Evolutionary conservation across 2,329 filamentous ascomycete species (phyloP).

Genomic region (Botrytis medusae): DNA sequence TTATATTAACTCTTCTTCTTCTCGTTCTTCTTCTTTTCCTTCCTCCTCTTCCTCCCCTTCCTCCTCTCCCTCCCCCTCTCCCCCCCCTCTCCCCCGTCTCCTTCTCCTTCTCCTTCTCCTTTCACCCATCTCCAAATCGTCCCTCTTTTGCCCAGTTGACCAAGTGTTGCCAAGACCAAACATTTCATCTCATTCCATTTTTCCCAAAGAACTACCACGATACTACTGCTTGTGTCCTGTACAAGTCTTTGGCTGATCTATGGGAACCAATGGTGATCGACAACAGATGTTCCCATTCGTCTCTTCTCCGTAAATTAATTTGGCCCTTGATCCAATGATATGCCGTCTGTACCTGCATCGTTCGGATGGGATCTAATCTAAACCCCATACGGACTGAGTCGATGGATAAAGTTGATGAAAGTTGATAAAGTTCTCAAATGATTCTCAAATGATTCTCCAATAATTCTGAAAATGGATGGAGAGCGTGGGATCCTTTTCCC

Average conservation of each 20-base stretch:
- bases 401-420: background rate
- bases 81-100: too few relatives aligned
- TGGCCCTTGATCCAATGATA: background rate
- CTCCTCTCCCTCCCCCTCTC: too few relatives aligned
- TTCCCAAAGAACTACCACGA: too few relatives aligned
- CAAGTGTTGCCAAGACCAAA: background rate
- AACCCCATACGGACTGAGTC: background rate
- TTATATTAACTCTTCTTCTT: background rate
- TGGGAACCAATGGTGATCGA: background rate
- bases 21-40: accelerated
- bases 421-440: background rate
- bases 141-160: too few relatives aligned
- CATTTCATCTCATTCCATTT: background rate
- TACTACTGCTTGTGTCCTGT: too few relatives aligned
- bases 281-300: background rate
- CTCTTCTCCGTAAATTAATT: background rate
- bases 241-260: background rate
- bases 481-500: background rate
- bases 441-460: background rate
- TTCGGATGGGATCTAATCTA: background rate
- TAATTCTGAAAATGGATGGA: background rate
- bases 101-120: background rate
- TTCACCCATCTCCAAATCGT: background rate
- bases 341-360: background rate
- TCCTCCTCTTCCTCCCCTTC: too few relatives aligned